These are phyloP conservation scores for Colletotrichum chrysophilum DNA, from an alignment of 2,329 filamentous ascomycete species.

Conservation along the genomic window DNA sequence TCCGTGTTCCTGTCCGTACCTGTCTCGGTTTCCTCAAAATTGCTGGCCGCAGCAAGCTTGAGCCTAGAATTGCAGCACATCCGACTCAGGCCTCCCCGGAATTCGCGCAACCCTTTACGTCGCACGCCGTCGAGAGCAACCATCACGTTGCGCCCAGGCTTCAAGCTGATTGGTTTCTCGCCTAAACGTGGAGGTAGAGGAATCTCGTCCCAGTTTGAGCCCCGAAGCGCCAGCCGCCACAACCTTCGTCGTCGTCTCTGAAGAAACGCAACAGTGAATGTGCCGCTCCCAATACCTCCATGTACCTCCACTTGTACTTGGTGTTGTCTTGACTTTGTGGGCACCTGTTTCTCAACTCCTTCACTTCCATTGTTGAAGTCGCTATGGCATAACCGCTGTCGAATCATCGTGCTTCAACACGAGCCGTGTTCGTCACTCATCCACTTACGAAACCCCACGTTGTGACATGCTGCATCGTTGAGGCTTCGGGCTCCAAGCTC, in stretches of 20 bases:
- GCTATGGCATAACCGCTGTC: background rate
- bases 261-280: background rate
- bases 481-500: slow-evolving; percentile 14
- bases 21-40: slow-evolving; percentile 1
- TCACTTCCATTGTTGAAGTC: background rate
- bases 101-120: slow-evolving; percentile 16
- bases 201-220: background rate
- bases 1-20: slow-evolving; percentile 1
- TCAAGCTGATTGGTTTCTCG: slow-evolving; percentile 22
- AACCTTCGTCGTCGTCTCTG: background rate
- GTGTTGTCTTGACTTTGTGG: background rate
- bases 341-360: background rate
- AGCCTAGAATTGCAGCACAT: background rate
- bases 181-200: background rate
- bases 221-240: background rate
- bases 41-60: slow-evolving; percentile 1
- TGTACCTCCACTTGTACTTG: background rate
- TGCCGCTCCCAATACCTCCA: background rate
- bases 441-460: slow-evolving; percentile 19
- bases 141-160: slow-evolving; percentile 24
- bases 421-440: slow-evolving; percentile 14
- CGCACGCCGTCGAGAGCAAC: slow-evolving; percentile 20
- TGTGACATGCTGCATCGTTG: slow-evolving; percentile 14
- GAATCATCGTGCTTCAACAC: background rate
- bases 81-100: slow-evolving; percentile 7